Evolutionary conservation across 2,329 filamentous ascomycete species (phyloP).

Genomic region (Hypoxylon sp.): DNA sequence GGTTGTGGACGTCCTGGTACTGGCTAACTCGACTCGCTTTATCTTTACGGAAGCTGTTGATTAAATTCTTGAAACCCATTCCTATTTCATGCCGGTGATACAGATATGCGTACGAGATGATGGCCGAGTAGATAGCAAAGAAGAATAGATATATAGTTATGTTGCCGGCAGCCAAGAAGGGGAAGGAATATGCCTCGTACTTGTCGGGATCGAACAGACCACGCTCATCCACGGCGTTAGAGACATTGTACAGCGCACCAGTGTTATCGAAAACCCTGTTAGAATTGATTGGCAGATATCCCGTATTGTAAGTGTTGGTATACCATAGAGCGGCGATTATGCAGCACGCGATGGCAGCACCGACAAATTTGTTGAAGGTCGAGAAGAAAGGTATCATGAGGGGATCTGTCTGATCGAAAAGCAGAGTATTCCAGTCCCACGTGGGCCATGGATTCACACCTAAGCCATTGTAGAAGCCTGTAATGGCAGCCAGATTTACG

Average conservation of each 20-base stretch:
- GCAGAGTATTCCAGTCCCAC: slow-evolving; percentile 59
- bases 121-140: slow-evolving; percentile 69
- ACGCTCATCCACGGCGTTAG: slow-evolving; percentile 49
- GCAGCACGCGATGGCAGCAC: slow-evolving; percentile 68
- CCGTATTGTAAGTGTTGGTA: slow-evolving; percentile 69
- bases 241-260: slow-evolving; percentile 63
- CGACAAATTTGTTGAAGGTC: slow-evolving; percentile 73
- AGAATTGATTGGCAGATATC: slow-evolving; percentile 65
- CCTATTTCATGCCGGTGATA: slow-evolving; percentile 68
- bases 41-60: slow-evolving; percentile 62
- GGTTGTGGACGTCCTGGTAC: slow-evolving; percentile 49
- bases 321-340: slow-evolving; percentile 72
- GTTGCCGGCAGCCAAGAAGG: slow-evolving; percentile 66
- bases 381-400: slow-evolving; percentile 66
- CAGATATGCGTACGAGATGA: slow-evolving; percentile 64
- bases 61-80: slow-evolving; percentile 64
- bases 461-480: slow-evolving; percentile 55
- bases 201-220: slow-evolving; percentile 62
- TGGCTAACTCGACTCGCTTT: slow-evolving; percentile 54
- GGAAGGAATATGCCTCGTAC: slow-evolving; percentile 67
- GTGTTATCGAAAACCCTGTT: slow-evolving; percentile 67
- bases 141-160: slow-evolving; percentile 69
- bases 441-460: slow-evolving; percentile 58
- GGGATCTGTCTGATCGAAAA: slow-evolving; percentile 46
- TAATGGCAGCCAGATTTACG: slow-evolving; percentile 52